Evolutionary conservation across 148 eudicot genomes (phyloP).

Genomic region (Fallopia convolvulus): DNA sequence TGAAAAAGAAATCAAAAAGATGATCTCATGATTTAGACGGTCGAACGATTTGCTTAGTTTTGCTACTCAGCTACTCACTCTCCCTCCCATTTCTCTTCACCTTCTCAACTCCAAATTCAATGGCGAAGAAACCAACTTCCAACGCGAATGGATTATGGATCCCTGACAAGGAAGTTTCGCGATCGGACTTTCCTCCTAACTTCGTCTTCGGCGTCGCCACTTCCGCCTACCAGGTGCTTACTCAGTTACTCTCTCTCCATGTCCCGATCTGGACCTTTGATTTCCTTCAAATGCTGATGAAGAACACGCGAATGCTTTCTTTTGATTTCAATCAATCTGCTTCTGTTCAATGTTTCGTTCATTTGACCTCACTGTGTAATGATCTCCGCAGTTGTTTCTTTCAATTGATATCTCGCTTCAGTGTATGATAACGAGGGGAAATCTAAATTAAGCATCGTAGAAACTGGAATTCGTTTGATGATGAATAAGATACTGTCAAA

Average conservation of each 20-base stretch:
- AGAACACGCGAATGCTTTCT: background rate
- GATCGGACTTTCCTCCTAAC: conserved; percentile 43
- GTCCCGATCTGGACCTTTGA: background rate
- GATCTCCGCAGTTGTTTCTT: background rate
- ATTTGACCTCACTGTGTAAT: background rate
- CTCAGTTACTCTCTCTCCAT: background rate
- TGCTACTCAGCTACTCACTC: too few species aligned
- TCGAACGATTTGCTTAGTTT: background rate
- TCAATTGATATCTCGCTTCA: background rate
- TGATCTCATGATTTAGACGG: background rate
- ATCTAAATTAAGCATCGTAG: background rate
- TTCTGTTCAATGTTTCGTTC: background rate
- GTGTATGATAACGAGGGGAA: background rate
- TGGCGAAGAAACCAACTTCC: conserved; percentile 28
- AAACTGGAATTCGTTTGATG: background rate
- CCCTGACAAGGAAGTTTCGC: conserved; percentile 21
- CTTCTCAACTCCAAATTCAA: background rate
- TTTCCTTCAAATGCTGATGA: background rate
- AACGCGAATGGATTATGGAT: background rate
- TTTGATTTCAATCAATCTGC: background rate
- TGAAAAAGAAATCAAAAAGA: background rate
- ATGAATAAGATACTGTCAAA: background rate
- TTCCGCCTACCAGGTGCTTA: conserved; percentile 64
- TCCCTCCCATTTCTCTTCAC: background rate
- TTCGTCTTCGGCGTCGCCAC: conserved; percentile 74